Conservation (phyloP, 306 rosid species). For the Cucurbita argyrosperma region DNA sequence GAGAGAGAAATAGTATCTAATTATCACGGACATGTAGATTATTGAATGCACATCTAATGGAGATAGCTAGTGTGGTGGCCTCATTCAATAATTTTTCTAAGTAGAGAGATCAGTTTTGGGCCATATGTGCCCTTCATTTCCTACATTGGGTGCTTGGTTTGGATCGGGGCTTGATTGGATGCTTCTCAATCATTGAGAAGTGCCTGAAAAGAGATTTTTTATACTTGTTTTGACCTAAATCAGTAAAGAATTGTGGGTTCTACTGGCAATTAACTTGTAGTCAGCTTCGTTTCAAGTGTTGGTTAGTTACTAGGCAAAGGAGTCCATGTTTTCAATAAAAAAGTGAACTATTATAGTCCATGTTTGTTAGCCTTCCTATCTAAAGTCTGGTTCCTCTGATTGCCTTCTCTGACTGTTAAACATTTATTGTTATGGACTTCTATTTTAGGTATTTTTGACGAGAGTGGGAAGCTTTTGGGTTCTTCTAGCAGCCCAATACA, state of each 20-base stretch:
- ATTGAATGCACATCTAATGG: background rate
- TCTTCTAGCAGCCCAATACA: conserved; percentile 81
- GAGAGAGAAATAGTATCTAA: background rate
- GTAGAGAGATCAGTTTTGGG: background rate
- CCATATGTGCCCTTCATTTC: background rate
- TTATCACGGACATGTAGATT: too few species aligned
- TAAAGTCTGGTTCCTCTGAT: background rate
- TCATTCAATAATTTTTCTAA: background rate
- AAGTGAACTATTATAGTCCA: background rate
- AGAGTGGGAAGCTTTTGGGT: conserved; percentile 83
- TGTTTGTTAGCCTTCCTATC: background rate
- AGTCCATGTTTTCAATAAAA: background rate
- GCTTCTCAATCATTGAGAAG: background rate
- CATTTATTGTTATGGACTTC: background rate
- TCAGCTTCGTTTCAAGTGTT: background rate
- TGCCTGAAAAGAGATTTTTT: background rate
- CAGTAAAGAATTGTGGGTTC: background rate
- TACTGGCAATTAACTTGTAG: background rate
- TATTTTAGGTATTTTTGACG: conserved; percentile 62
- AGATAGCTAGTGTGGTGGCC: background rate
- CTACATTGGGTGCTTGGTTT: background rate
- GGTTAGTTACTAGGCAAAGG: background rate
- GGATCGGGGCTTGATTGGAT: background rate
- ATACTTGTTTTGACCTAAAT: background rate
- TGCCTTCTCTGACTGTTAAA: background rate